Evolutionary conservation across 2,329 filamentous ascomycete genomes (phyloP), one percentile per base, ranked within the genome.

Genomic region (Calycina herbarum): DNA sequence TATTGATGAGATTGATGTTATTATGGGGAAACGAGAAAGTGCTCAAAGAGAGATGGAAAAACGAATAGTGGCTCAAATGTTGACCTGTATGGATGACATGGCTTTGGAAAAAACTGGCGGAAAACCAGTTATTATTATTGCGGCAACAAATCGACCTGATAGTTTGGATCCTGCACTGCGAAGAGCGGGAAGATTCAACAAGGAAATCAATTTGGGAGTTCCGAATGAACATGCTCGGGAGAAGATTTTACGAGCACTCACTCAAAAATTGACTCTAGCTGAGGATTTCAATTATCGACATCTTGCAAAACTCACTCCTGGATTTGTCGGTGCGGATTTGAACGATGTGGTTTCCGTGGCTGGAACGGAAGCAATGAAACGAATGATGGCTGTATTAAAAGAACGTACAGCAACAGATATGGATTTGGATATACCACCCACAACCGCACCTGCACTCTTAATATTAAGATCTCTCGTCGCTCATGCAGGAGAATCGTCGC

Each of bases 281-380:
- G 82, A 85, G 3, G 88, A 93, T 67, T 85, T 98, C 24, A 86
- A 96, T 74, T 91, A 94, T 71, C 79, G 80, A 31, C 80, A 84
- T 17, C 81, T 99, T 3, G 93, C 94, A 5, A 94, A 92, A 73
- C 83, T 89, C 71, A 98, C 94, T 0, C 92, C 95, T 5, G 95
- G 95, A 1, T 99, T 95, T 71, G 94, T 99, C 0, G 94, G 94
- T 11, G 92, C 92, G 5, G 95, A 99, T 80, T 80, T 99, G 3
- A 87, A 91, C 68, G 89, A 82, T 66, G 79, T 89, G n/a, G 79
- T 85, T 17, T 77, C 75, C 5, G 74, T 77, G 7, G 76, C 75
- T n/a, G 74, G 76, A 8, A 77, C 76, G 17, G 75, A 76, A 69
- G 75, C 75, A 2, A 77, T 77, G 75, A 77, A 77, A 64, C 71